Base-by-base conservation (phyloP, 192 early-diverging fungal species). In the Backusella psychrophila region DNA sequence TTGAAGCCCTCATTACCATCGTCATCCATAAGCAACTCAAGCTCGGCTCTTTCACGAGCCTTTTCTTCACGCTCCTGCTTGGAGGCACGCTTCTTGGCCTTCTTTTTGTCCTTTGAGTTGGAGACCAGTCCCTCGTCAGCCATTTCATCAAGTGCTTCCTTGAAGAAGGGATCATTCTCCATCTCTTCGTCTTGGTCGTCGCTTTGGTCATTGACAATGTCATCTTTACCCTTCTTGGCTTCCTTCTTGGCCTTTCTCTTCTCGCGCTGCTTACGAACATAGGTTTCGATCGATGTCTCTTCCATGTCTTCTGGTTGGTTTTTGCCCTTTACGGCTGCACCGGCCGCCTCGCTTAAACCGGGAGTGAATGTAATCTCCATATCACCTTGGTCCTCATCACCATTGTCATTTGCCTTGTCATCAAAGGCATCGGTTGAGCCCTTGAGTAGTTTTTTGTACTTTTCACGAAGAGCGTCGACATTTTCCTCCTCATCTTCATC, bases 361-460 rank as follows among this genome's bases (percentile, higher is more conserved):
- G 97, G 96, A 17, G 93, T 88, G 77, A 99, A 99, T 14, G 96
- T 96, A 71, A 99, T 97, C 82, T 99, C 95, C 94, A 83, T 83
- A 34, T 83, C 78, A 36, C 76, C 79, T 17, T 83, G 75, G 17
- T 73, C 80, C 34, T 66, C 77, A 29, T 69, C 69, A 2, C 56
- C 73, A 0, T 70, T 70, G 15, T 1, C 42, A 17, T 49, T 49
- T 19, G 46, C 12, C 56, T 63, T 63, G 46, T 78, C 82, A 65
- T 81, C 83, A 52, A 77, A 83, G 11, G 83, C 85, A n/a, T 69
- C 78, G 15, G 74, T 74, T 53, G 81, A 80, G 31, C 74, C 70
- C 29, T 71, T 76, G 23, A 91, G 70, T 23, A 90, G 42, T 34
- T 83, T 84, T 53, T 82, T 77, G 71, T 90, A 90, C 71, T 85